These are phyloP conservation scores for Talaromyces rugulosus DNA, from an alignment of 2,329 filamentous ascomycete species.

Conservation along the genomic window DNA sequence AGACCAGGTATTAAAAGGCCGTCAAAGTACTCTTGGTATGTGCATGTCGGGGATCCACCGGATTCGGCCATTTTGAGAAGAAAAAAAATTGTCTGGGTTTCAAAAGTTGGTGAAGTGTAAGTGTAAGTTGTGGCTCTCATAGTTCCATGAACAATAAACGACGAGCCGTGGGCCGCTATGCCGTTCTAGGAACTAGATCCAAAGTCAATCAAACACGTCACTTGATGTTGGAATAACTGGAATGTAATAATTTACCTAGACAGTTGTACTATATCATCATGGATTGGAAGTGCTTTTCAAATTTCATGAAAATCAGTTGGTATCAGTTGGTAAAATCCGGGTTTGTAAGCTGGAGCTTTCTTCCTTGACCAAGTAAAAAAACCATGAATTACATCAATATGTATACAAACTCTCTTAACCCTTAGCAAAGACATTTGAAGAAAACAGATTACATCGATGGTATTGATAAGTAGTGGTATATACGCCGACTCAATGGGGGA, in stretches of 20 bases:
- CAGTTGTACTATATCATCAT: too few species aligned
- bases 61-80: neutral
- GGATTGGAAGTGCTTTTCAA: neutral
- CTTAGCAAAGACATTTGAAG: neutral
- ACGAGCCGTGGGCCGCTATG: neutral
- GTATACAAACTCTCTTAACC: neutral
- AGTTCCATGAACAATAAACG: neutral
- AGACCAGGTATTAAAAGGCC: conserved; percentile 12
- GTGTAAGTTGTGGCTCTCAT: neutral
- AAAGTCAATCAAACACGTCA: neutral
- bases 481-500: neutral
- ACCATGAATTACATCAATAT: too few species aligned
- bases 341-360: neutral
- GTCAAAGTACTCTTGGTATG: conserved; percentile 7
- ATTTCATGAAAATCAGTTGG: neutral
- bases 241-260: too few species aligned
- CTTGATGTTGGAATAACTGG: neutral
- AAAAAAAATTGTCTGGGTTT: neutral
- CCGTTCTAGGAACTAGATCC: neutral
- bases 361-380: neutral
- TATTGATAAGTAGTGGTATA: neutral
- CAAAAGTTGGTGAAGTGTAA: neutral
- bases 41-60: neutral
- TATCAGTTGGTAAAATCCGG: too few species aligned
- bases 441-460: neutral